Evolutionary conservation across 176 grass and related monocot species (phyloP).

Genomic region (Ensete glaucum): DNA sequence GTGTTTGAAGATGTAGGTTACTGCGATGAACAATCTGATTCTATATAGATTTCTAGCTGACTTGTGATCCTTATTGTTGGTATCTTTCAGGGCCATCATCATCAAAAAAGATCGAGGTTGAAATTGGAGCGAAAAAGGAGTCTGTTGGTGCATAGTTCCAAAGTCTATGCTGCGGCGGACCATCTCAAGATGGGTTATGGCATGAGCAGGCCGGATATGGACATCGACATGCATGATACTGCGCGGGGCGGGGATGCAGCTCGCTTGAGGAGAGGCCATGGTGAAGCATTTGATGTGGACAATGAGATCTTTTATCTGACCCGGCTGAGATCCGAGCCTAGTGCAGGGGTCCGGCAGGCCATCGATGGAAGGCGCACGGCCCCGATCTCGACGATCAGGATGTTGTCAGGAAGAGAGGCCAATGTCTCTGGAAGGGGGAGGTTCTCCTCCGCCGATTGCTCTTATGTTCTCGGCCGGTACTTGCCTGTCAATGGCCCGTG

Average conservation of each 20-base stretch:
- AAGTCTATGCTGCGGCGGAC: not conserved
- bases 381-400: conserved; percentile 33
- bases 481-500: conserved; percentile 48
- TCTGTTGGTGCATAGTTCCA: not conserved
- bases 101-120: not conserved
- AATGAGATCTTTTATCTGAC: conserved; percentile 78
- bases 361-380: conserved; percentile 13
- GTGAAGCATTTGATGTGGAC: conserved; percentile 42
- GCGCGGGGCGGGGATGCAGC: not conserved
- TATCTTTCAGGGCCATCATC: not conserved
- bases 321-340: conserved; percentile 49
- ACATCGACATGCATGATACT: conserved; percentile 7
- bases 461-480: conserved; percentile 52
- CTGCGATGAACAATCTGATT: no score
- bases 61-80: not conserved
- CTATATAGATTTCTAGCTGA: not conserved
- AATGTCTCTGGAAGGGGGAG: conserved; percentile 44
- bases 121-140: not conserved
- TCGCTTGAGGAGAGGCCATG: conserved; percentile 8
- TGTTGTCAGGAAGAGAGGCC: conserved; percentile 64
- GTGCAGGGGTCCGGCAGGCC: conserved; percentile 36
- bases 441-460: conserved; percentile 55
- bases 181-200: conserved; percentile 18
- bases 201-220: conserved; percentile 19
- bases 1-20: no score